Percentiles rank a stretch among this genome's conserved stretches.
These are phyloP conservation scores for Cryphonectria nitschkei DNA, from an alignment of 2,329 filamentous ascomycete genomes.

Conservation along the genomic window DNA sequence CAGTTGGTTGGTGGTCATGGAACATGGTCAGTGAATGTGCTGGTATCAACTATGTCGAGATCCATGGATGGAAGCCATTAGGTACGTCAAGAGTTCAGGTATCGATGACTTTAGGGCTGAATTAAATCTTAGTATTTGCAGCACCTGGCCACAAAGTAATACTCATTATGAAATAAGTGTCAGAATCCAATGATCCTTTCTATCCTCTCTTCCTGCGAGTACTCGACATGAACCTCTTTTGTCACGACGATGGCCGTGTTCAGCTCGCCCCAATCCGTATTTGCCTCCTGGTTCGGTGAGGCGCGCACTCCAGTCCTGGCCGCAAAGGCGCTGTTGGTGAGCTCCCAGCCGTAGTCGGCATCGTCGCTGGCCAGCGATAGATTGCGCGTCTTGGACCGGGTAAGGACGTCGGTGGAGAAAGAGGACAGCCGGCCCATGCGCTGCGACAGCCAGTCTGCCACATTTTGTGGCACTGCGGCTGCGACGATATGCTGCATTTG, in stretches of 20 bases:
- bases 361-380: conserved; percentile 22
- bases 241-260: conserved; percentile 24
- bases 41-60: neutral
- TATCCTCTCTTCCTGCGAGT: conserved; percentile 25
- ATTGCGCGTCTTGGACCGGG: conserved; percentile 18
- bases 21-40: neutral
- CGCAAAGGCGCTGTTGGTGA: conserved; percentile 9
- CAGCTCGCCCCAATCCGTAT: conserved; percentile 12
- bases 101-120: neutral
- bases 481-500: conserved; percentile 18
- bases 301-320: conserved; percentile 7
- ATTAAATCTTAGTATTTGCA: neutral
- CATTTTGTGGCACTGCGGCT: conserved; percentile 1
- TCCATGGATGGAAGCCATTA: neutral
- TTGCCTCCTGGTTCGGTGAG: neutral
- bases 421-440: conserved; percentile 14
- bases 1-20: neutral
- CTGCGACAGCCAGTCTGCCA: conserved; percentile 20
- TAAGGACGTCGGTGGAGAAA: conserved; percentile 1
- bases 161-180: neutral
- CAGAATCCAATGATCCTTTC: conserved; percentile 25
- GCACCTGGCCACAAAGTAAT: neutral
- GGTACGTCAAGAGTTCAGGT: neutral
- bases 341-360: conserved; percentile 12
- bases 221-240: conserved; percentile 20